These are phyloP conservation scores for Fusarium torreyae DNA, from an alignment of 2,329 filamentous ascomycete species.

Conservation along the genomic window DNA sequence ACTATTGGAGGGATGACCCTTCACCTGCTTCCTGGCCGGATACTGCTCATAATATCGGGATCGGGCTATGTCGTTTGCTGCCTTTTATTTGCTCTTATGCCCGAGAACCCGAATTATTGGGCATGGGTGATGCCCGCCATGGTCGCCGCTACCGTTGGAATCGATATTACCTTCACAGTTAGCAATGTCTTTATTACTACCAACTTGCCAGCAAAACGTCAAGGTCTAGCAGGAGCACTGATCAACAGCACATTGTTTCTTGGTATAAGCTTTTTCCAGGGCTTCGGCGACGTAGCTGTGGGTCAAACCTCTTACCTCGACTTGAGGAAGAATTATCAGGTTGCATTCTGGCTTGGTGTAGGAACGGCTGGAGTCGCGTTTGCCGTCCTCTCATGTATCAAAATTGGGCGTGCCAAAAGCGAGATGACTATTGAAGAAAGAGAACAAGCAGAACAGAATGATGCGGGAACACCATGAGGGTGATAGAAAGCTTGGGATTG, in stretches of 20 bases:
- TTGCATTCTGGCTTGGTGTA: conserved; percentile 44
- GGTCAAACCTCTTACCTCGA: conserved; percentile 58
- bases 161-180: conserved; percentile 77
- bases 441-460: too few relatives aligned
- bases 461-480: too few relatives aligned
- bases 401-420: conserved; percentile 48
- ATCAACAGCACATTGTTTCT: conserved; percentile 75
- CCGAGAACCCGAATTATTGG: conserved; percentile 71
- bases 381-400: conserved; percentile 44
- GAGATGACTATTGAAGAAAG: conserved; percentile 48
- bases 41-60: conserved; percentile 68
- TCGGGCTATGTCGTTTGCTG: conserved; percentile 66
- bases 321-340: conserved; percentile 50
- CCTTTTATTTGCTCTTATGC: conserved; percentile 70
- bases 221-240: conserved; percentile 76
- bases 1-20: conserved; percentile 68
- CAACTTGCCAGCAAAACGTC: conserved; percentile 68
- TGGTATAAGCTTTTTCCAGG: conserved; percentile 74
- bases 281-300: conserved; percentile 72
- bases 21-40: conserved; percentile 68
- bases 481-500: too few relatives aligned
- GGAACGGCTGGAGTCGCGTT: conserved; percentile 40
- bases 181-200: conserved; percentile 79
- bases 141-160: conserved; percentile 73
- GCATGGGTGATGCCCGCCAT: conserved; percentile 74